phyloP scores from a whole-genome alignment of 2,329 filamentous ascomycete species.

The Fusarium sp. region DNA sequence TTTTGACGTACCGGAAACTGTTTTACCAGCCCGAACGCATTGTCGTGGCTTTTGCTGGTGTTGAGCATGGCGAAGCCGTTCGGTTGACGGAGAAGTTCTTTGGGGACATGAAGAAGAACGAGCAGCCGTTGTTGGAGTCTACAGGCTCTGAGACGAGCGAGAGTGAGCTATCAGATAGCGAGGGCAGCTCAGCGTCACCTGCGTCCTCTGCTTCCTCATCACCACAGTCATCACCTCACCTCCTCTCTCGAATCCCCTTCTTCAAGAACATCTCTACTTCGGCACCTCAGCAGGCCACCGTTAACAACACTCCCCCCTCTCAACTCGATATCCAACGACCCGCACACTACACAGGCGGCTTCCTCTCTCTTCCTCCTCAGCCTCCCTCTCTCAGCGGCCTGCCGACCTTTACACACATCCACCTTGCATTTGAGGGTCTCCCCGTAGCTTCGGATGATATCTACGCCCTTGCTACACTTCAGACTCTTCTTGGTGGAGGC shows the following conservation, averaged over 20 bases:
- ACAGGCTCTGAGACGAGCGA: slow-evolving; percentile 70
- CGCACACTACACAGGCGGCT: slow-evolving; percentile 92
- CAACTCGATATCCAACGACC: slow-evolving; percentile 70
- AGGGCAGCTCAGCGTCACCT: slow-evolving; percentile 49
- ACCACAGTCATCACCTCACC: slow-evolving; percentile 66
- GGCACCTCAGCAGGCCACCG: slow-evolving; percentile 70
- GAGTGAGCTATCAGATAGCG: slow-evolving; percentile 50
- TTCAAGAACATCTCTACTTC: slow-evolving; percentile 90
- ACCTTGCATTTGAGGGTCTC: slow-evolving; percentile 94
- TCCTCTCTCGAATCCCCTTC: slow-evolving; percentile 88
- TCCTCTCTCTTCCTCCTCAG: slow-evolving; percentile 84
- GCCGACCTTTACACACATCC: slow-evolving; percentile 89
- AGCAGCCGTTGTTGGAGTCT: slow-evolving; percentile 62
- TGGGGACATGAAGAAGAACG: slow-evolving; percentile 81
- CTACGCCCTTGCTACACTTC: slow-evolving; percentile 93
- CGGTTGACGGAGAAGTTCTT: slow-evolving; percentile 86
- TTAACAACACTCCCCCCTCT: slow-evolving; percentile 59
- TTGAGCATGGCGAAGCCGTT: slow-evolving; percentile 84
- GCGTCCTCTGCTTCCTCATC: slow-evolving; percentile 48
- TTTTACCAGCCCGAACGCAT: slow-evolving; percentile 93
- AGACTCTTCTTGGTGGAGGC: slow-evolving; percentile 94
- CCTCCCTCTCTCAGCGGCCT: slow-evolving; percentile 79
- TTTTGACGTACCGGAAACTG: slow-evolving; percentile 81
- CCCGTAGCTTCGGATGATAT: slow-evolving; percentile 93
- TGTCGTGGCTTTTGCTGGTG: slow-evolving; percentile 94